A percentile compares a stretch with the other conserved stretches of the same genome.
Conservation (phyloP, 2,329 filamentous ascomycete species). For the Neonectria coccinea region DNA sequence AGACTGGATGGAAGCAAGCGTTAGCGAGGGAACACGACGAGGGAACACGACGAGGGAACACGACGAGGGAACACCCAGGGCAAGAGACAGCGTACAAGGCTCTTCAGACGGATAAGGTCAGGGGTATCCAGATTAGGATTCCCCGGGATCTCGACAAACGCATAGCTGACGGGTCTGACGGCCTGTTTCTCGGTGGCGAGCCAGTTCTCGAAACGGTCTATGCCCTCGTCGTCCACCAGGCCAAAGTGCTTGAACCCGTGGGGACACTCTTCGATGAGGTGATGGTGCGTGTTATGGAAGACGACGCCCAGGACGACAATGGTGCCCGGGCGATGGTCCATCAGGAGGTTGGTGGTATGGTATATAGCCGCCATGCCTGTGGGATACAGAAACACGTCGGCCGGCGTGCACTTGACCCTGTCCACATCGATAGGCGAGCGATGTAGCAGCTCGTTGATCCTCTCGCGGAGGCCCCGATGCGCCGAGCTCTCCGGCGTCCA, state of each 20-base stretch:
- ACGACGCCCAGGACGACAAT: slow-evolving; percentile 62
- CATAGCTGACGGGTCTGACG: slow-evolving; percentile 57
- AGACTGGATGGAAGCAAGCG: slow-evolving; percentile 38
- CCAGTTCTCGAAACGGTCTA: slow-evolving; percentile 60
- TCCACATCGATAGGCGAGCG: slow-evolving; percentile 52
- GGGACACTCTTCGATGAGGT: slow-evolving; percentile 59
- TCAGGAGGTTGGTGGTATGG: slow-evolving; percentile 54
- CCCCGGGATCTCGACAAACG: slow-evolving; percentile 60
- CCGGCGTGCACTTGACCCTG: slow-evolving; percentile 39
- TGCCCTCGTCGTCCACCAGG: slow-evolving; percentile 53
- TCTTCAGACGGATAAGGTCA: slow-evolving; percentile 51
- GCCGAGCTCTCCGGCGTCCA: slow-evolving; percentile 53
- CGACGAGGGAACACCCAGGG: not conserved
- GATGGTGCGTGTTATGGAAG: slow-evolving; percentile 63
- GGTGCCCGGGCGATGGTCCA: slow-evolving; percentile 49
- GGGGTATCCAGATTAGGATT: slow-evolving; percentile 52
- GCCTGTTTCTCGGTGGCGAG: slow-evolving; percentile 54
- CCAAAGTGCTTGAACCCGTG: slow-evolving; percentile 62
- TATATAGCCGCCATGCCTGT: slow-evolving; percentile 67
- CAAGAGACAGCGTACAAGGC: slow-evolving; percentile 50
- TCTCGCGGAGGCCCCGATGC: slow-evolving; percentile 54
- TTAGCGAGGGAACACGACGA: not conserved
- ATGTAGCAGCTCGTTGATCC: slow-evolving; percentile 57
- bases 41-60: too few species aligned
- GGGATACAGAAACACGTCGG: slow-evolving; percentile 65